phyloP scores from a whole-genome alignment of 2,329 filamentous ascomycete species.

The Gremmenia infestans region DNA sequence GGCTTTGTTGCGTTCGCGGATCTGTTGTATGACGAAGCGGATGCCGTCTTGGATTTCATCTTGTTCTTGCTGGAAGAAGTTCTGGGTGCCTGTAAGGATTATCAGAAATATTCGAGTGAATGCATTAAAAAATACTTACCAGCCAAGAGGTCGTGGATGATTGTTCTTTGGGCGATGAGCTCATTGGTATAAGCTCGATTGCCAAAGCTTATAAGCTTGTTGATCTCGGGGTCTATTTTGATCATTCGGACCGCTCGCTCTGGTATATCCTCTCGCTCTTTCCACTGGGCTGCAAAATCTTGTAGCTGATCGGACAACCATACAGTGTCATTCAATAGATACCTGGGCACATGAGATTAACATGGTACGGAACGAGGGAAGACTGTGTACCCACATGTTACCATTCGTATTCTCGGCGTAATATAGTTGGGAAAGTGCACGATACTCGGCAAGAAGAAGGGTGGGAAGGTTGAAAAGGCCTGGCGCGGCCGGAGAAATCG shows the following conservation, averaged over 20 bases:
- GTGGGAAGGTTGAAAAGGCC: constrained; percentile 69
- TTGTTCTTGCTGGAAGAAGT: constrained; percentile 48
- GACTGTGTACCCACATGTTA: constrained; percentile 51
- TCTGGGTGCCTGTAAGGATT: constrained; percentile 44
- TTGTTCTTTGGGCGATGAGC: constrained; percentile 54
- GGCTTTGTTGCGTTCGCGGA: constrained; percentile 47
- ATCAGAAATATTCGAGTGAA: constrained; percentile 1
- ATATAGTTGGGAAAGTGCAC: constrained; percentile 69
- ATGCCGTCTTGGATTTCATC: constrained; percentile 47
- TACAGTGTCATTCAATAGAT: constrained; percentile 62
- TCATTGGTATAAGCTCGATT: constrained; percentile 58
- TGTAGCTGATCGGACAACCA: constrained; percentile 56
- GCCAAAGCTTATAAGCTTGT: constrained; percentile 54
- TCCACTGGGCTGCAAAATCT: constrained; percentile 47
- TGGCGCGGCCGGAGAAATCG: constrained; percentile 62
- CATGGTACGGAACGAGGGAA: background rate
- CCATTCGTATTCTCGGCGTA: constrained; percentile 59
- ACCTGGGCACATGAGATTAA: constrained; percentile 38
- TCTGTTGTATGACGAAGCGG: constrained; percentile 47
- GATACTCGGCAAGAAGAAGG: constrained; percentile 71
- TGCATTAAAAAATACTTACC: constrained; percentile 31
- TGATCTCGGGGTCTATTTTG: constrained; percentile 55
- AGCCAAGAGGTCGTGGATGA: constrained; percentile 57
- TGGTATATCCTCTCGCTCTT: constrained; percentile 46
- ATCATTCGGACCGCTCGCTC: constrained; percentile 49